Conservation (phyloP, 2,329 filamentous ascomycete species). For the Fusarium tricinctum region DNA sequence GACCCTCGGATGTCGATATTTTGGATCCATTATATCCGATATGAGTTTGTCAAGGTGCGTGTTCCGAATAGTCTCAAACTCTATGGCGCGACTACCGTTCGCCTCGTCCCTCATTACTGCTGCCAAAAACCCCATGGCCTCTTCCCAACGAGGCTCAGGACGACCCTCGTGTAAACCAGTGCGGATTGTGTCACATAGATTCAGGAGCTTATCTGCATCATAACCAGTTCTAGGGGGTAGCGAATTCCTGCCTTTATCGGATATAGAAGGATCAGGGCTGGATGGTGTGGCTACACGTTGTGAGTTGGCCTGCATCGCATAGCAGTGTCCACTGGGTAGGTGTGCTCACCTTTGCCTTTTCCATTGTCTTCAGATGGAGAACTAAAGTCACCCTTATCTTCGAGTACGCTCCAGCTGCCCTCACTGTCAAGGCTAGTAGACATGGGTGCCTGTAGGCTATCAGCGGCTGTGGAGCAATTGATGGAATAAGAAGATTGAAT, state of each 20-base stretch:
- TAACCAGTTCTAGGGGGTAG: slow-evolving; percentile 17
- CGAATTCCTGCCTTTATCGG: slow-evolving; percentile 8
- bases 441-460: slow-evolving; percentile 34
- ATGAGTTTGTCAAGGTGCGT: slow-evolving; percentile 62
- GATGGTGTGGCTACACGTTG: slow-evolving; percentile 35
- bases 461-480: slow-evolving; percentile 10
- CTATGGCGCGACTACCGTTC: slow-evolving; percentile 52
- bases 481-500: not conserved
- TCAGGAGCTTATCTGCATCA: slow-evolving; percentile 47
- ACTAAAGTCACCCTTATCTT: slow-evolving; percentile 36
- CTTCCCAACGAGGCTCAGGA: slow-evolving; percentile 54
- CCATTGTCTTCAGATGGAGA: slow-evolving; percentile 16
- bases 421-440: slow-evolving; percentile 30
- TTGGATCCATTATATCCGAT: slow-evolving; percentile 56
- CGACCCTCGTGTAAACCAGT: slow-evolving; percentile 52
- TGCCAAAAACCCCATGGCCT: slow-evolving; percentile 58
- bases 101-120: slow-evolving; percentile 57
- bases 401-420: slow-evolving; percentile 29
- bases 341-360: slow-evolving; percentile 35
- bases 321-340: not conserved
- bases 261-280: slow-evolving; percentile 22
- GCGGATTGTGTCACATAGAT: slow-evolving; percentile 61
- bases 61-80: slow-evolving; percentile 57
- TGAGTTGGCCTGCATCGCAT: slow-evolving; percentile 26
- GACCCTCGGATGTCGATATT: slow-evolving; percentile 48